Percentiles rank a stretch among this genome's conserved stretches.
phyloP scores from a whole-genome alignment of 345 rosid genomes.

The Arabis alpina region DNA sequence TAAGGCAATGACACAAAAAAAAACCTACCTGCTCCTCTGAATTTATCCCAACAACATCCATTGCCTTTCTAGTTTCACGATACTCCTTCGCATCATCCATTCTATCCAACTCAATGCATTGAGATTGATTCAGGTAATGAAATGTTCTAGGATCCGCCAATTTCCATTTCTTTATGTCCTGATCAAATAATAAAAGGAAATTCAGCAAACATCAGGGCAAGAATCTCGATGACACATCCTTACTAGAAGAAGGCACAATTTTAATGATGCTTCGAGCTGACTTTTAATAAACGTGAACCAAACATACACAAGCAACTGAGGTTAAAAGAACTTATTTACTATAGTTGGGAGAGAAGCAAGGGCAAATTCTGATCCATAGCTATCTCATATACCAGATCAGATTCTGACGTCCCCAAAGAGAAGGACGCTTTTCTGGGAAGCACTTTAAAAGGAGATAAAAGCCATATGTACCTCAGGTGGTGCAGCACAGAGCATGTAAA shows the following conservation, averaged over 20 bases:
- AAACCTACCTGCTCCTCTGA: constrained; percentile 79
- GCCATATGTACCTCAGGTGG: constrained; percentile 73
- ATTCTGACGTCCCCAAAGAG: background rate
- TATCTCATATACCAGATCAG: constrained; percentile 1
- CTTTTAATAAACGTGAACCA: constrained; percentile 17
- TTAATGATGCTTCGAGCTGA: constrained; percentile 6
- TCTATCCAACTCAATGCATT: constrained; percentile 83
- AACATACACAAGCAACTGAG: constrained; percentile 17
- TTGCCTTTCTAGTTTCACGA: constrained; percentile 78
- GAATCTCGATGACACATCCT: background rate
- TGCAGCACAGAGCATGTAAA: constrained; percentile 99
- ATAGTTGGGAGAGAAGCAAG: constrained; percentile 7
- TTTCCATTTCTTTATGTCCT: constrained; percentile 79
- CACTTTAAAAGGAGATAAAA: background rate
- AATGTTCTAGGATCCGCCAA: constrained; percentile 80
- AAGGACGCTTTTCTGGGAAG: constrained; percentile 2
- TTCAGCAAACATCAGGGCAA: constrained; percentile 5
- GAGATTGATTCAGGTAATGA: constrained; percentile 92
- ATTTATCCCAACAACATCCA: constrained; percentile 94
- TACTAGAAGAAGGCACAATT: constrained; percentile 28
- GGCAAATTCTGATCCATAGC: constrained; percentile 26
- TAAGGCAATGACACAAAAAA: constrained; percentile 7
- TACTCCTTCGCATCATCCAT: constrained; percentile 90
- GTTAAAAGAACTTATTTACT: background rate
- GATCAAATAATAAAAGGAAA: constrained; percentile 27